Evolutionary conservation across 2,329 filamentous ascomycete species (phyloP).

Genomic region (Nemania abortiva): DNA sequence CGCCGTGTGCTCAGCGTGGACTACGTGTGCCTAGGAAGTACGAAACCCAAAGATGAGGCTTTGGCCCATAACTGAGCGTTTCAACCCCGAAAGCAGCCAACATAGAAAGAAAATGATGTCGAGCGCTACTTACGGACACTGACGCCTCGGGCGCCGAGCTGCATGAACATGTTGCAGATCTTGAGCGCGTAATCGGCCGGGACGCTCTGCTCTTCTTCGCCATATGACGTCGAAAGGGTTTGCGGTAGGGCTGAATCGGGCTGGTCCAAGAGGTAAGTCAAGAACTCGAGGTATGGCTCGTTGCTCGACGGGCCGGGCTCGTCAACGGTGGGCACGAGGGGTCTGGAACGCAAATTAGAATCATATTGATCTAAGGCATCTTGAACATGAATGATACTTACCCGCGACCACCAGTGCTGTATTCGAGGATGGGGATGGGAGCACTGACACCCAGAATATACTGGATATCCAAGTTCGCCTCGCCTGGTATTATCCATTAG

Average conservation of each 20-base stretch:
- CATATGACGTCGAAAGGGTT: conserved; percentile 73
- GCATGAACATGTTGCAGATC: conserved; percentile 72
- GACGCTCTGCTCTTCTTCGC: conserved; percentile 73
- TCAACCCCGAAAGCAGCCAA: not conserved
- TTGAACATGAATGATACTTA: conserved; percentile 39
- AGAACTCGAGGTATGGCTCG: conserved; percentile 75
- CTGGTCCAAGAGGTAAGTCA: conserved; percentile 69
- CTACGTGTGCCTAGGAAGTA: not conserved
- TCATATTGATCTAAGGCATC: conserved; percentile 54
- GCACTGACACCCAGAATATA: conserved; percentile 68
- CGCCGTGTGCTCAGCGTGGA: not conserved
- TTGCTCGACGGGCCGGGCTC: conserved; percentile 69
- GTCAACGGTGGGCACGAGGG: conserved; percentile 65
- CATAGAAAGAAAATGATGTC: not conserved
- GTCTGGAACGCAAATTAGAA: conserved; percentile 55
- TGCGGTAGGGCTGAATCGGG: conserved; percentile 65
- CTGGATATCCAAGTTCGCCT: conserved; percentile 75
- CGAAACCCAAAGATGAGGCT: not conserved
- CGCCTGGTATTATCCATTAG: conserved; percentile 52
- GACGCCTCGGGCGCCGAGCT: conserved; percentile 73
- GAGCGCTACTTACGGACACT: conserved; percentile 56
- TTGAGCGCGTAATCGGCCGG: conserved; percentile 69
- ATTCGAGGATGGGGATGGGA: conserved; percentile 67
- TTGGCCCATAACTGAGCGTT: not conserved
- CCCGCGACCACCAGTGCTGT: conserved; percentile 69